phyloP scores from a whole-genome alignment of 345 rosid species.

The Dipteronia sinensis region DNA sequence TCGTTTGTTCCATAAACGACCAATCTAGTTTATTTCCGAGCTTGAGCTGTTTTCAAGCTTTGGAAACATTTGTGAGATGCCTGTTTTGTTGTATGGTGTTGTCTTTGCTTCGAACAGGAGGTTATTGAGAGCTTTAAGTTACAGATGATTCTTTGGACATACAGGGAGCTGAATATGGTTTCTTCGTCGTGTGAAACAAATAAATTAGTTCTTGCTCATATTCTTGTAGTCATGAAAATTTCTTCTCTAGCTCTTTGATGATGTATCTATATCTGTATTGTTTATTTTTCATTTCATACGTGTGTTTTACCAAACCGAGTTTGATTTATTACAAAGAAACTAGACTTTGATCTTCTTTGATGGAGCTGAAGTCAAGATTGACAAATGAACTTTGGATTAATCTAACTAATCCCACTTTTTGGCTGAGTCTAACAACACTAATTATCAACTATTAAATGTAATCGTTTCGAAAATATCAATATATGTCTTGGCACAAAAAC shows the following conservation, averaged over 20 bases:
- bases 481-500: background rate
- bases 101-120: background rate
- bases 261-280: no score
- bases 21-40: background rate
- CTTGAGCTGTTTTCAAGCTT: background rate
- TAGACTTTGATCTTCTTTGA: background rate
- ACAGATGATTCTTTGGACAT: constrained; percentile 8
- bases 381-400: background rate
- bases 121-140: constrained; percentile 5
- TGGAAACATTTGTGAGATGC: background rate
- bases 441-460: background rate
- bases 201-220: background rate
- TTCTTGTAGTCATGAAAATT: background rate
- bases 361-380: background rate
- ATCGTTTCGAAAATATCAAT: background rate
- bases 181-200: background rate
- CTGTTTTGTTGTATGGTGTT: background rate
- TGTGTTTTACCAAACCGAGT: background rate
- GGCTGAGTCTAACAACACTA: background rate
- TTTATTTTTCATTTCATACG: background rate
- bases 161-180: background rate
- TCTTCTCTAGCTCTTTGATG: background rate
- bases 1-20: background rate
- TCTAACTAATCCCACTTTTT: background rate
- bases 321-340: background rate